These are phyloP conservation scores for Cutaneotrichosporon cavernicola DNA, from an alignment of 1,284 basidiomycete genomes.

Conservation along the genomic window DNA sequence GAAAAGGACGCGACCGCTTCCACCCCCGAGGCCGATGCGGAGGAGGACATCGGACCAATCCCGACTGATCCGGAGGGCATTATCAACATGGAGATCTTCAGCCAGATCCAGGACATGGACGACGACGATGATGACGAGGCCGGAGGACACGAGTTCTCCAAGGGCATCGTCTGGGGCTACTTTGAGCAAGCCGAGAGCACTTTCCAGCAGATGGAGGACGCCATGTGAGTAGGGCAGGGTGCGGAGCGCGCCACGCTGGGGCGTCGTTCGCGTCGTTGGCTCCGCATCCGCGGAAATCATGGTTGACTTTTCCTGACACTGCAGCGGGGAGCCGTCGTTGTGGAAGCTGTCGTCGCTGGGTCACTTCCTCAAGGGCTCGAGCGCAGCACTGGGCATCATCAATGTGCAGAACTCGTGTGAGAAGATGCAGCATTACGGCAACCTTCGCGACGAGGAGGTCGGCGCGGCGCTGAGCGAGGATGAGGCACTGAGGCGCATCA, in stretches of 20 bases:
- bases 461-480: slow-evolving; percentile 56
- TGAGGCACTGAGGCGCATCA: slow-evolving; percentile 68
- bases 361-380: slow-evolving; percentile 93
- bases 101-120: slow-evolving; percentile 85
- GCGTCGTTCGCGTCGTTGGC: neutral
- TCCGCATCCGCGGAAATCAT: neutral
- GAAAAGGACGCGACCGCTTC: neutral
- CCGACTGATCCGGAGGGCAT: slow-evolving; percentile 40
- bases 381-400: slow-evolving; percentile 79
- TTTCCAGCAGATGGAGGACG: slow-evolving; percentile 73
- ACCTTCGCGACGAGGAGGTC: slow-evolving; percentile 54
- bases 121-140: slow-evolving; percentile 64
- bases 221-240: slow-evolving; percentile 62
- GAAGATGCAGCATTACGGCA: slow-evolving; percentile 83
- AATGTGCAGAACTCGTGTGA: slow-evolving; percentile 81
- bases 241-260: too few relatives aligned
- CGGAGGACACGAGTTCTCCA: slow-evolving; percentile 66
- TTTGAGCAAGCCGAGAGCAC: slow-evolving; percentile 73
- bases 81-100: slow-evolving; percentile 77
- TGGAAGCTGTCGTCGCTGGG: slow-evolving; percentile 69
- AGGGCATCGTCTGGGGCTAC: slow-evolving; percentile 73
- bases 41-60: slow-evolving; percentile 15
- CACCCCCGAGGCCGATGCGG: neutral
- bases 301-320: neutral
- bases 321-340: slow-evolving; percentile 25